Evolutionary conservation across 1,139 yeast species (phyloP).

Genomic region (Hyphopichia fennica): DNA sequence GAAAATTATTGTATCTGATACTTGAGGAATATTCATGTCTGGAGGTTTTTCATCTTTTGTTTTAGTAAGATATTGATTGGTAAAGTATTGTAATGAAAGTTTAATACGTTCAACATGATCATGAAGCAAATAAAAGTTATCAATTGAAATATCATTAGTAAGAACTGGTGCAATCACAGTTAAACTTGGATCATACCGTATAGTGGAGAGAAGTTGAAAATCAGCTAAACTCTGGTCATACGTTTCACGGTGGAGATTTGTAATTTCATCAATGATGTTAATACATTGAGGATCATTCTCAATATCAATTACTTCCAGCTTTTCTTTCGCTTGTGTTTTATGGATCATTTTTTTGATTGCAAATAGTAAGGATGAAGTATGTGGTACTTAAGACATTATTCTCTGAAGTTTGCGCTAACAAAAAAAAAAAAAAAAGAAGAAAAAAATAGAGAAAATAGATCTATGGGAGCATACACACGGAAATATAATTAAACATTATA

Average conservation of each 20-base stretch:
- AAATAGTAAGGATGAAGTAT: no score
- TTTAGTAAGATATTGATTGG: slow-evolving; percentile 17
- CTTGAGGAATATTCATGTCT: slow-evolving; percentile 37
- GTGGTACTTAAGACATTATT: no score
- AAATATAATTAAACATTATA: no score
- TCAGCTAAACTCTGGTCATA: slow-evolving; percentile 12
- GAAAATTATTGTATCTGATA: slow-evolving; percentile 28
- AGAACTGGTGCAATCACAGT: slow-evolving; percentile 24
- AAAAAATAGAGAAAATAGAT: no score
- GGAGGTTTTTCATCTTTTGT: slow-evolving; percentile 5
- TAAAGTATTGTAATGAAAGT: slow-evolving; percentile 55
- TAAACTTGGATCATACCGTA: slow-evolving; percentile 68
- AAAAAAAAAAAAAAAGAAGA: no score
- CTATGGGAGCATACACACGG: no score
- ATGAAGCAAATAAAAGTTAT: slow-evolving; percentile 58
- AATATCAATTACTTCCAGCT: not conserved
- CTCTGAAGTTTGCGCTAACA: no score
- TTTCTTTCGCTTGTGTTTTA: no score
- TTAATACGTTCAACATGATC: slow-evolving; percentile 65
- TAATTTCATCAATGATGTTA: not conserved
- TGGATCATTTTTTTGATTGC: no score
- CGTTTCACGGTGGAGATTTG: not conserved
- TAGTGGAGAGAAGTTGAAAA: slow-evolving; percentile 64
- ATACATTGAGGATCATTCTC: not conserved
- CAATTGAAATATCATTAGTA: slow-evolving; percentile 24